Base-by-base conservation (phyloP, 176 grass and related monocot species). In the Aegilops speltoides region DNA sequence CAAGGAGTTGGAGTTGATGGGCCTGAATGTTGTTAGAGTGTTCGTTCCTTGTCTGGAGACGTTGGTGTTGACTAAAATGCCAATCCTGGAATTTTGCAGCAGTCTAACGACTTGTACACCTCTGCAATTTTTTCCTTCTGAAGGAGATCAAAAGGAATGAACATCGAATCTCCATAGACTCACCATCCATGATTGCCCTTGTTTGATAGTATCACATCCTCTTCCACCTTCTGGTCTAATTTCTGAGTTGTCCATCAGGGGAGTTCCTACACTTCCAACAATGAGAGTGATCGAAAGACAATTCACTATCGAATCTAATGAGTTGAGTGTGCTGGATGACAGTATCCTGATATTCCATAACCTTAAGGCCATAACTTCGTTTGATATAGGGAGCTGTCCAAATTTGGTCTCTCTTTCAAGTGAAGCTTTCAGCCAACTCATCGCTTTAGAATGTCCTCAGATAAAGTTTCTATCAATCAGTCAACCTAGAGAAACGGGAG, bases 1-100 rank as follows among this genome's bases (percentile, higher is more conserved):
- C 57, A 69, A 80, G 45, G 68, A 78, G 73, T 83, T 90, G 60
- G 68, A 90, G 68, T 48, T 86, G 32, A 78, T 82, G 77, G 48
- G 83, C 33, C 25, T 90, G 6, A 13, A 29, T 78, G 14, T 0
- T 16, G 3, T 66, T 8, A 78, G 8, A 67, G 20, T 78, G n/a
- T 14, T 12, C 60, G 16, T 84, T 25, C 83, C 83, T 78, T 43
- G n/a, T 60, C 46, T 90, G 14, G 12, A 71, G 75, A 86, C 69
- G 52, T 77, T 90, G 70, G 59, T 77, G 29, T 77, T 86, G 25
- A 77, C 33, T 75, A 22, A 19, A 38, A 80, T 82, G 45, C 19
- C 54, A 40, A 90, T 7, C 59, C 80, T 90, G 41, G 79, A 90
- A 77, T 63, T 25, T 63, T 90, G 83, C 24, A 72, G 16, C 12